Base-by-base conservation (phyloP, 257 asterid genomes). In the Solanum boliviense region DNA sequence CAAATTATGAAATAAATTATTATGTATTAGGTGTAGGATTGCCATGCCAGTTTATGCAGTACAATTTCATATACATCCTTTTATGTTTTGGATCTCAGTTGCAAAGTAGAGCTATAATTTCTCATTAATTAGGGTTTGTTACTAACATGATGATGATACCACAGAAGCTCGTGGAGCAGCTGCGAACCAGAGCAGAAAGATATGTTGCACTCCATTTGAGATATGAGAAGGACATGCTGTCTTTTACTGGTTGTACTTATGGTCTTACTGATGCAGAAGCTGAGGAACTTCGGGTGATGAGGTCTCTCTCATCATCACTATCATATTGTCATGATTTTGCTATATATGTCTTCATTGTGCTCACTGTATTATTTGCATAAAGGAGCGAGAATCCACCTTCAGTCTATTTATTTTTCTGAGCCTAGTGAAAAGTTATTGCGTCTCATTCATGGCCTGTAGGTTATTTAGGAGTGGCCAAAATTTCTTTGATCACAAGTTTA, bases 141-240 rank as follows among this genome's bases (percentile, higher is more conserved):
- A 89, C 89, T 93, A 94, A n/a, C 65, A 92, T 94, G 94, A 91
- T 92, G 89, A 94, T 97, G 97, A 93, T 93, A 95, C 94, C 92
- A 93, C 98, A 97, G 98, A 95, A 93, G 94, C 98, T 97, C 76
- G 98, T 97, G 97, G 96, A 95, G 94, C 91, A 95, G 90, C 90
- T 97, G 92, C 91, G 90, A 85, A 92, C 94, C 73, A 96, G 93
- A 86, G 98, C 94, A 25, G 89, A 91, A 85, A 92, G 94, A 94
- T 97, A 94, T 87, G 90, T 97, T 90, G 98, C 98, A 56, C 98
- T 97, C 88, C 99, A 95, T 89, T 92, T 95, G 84, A 92, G 99
- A 93, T 97, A 95, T 89, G 99, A 97, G 92, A 95, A 95, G 89
- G 99, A 97, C 92, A 97, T 97, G 99, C 94, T 95, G 87, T 93